Base-by-base conservation (phyloP, 495 filamentous ascomycete species). In the Pyrenula aspistea region DNA sequence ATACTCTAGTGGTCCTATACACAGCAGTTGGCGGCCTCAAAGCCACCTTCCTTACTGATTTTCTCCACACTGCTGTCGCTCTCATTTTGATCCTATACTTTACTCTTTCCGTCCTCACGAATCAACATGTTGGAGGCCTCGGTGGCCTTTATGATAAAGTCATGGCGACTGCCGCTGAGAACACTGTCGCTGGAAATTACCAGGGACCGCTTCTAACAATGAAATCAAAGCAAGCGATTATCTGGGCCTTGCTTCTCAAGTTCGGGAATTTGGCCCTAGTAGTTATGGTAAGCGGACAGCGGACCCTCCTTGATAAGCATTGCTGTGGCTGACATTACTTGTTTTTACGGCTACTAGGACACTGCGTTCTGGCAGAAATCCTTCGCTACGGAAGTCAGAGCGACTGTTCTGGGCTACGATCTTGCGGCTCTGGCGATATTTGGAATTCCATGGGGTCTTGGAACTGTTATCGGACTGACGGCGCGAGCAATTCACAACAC, bases 311-410 rank as follows among this genome's bases (percentile, higher is more conserved):
- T 54, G 22, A 31, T 48, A 8, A 19, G n/a, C 21, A 8, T 55
- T 20, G 2, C 10, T 31, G 25, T 10, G 12, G 10, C 10, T 11
- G 25, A 20, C 8, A 3, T 10, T 15, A 42, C 31, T 42, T 42
- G 31, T 15, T 42, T 42, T 8, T 15, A 42, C 31, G 31, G 15
- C 31, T 25, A 10, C 24, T 36, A 73, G 73, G 75, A 78, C 31
- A 78, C 74, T 15, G 73, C 74, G 2, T 78, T 78, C 60, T 79
- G 76, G 75, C 76, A 77, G 59, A 77, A 76, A 63, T 73, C 69
- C 0, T 77, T 76, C 52, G 72, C 73, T 8, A 71, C 67, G 10
- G 70, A 75, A 52, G 69, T 74, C 22, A 67, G 63, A 2, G 64
- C 68, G 20, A 73, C 71, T 0, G 71, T 74, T 0, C 73, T 72